These are phyloP conservation scores for Pisolithus thermaeus DNA, from an alignment of 1,284 basidiomycete species.

Conservation along the genomic window DNA sequence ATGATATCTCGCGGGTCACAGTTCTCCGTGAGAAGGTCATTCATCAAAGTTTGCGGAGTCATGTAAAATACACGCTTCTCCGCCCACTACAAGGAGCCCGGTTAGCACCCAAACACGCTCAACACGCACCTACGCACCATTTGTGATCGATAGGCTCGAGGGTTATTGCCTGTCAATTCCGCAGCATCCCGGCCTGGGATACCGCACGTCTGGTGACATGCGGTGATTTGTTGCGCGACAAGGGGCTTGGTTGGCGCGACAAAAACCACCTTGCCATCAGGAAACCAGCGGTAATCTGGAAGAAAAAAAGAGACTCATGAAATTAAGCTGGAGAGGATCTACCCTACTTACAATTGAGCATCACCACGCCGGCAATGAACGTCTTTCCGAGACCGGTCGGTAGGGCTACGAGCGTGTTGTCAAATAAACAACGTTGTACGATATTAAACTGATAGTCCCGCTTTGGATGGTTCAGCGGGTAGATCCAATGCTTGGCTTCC, in stretches of 20 bases:
- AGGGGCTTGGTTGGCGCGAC: conserved; percentile 95
- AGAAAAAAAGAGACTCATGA: background rate
- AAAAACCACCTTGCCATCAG: conserved; percentile 90
- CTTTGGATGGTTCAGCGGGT: conserved; percentile 83
- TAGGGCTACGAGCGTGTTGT: conserved; percentile 92
- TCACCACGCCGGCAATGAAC: conserved; percentile 95
- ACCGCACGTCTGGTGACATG: conserved; percentile 91
- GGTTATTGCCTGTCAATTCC: conserved; percentile 80
- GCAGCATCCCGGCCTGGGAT: conserved; percentile 85
- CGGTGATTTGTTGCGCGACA: conserved; percentile 91
- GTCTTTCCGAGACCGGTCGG: conserved; percentile 98
- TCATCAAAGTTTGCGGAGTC: conserved; percentile 94
- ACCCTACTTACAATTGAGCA: conserved; percentile 77
- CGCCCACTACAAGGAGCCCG: conserved; percentile 52
- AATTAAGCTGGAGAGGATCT: background rate
- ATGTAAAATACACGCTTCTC: conserved; percentile 94
- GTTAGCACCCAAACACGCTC: background rate
- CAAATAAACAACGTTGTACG: conserved; percentile 79
- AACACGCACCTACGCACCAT: conserved; percentile 44
- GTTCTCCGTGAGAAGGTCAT: conserved; percentile 72
- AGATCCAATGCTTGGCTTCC: conserved; percentile 87
- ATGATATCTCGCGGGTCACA: conserved; percentile 80
- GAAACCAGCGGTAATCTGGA: conserved; percentile 89
- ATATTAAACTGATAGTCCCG: conserved; percentile 97
- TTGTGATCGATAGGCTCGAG: conserved; percentile 44